Evolutionary conservation across 2,329 filamentous ascomycete species (phyloP), one percentile per base, ranked within the genome.

Genomic region (Acarospora socialis): DNA sequence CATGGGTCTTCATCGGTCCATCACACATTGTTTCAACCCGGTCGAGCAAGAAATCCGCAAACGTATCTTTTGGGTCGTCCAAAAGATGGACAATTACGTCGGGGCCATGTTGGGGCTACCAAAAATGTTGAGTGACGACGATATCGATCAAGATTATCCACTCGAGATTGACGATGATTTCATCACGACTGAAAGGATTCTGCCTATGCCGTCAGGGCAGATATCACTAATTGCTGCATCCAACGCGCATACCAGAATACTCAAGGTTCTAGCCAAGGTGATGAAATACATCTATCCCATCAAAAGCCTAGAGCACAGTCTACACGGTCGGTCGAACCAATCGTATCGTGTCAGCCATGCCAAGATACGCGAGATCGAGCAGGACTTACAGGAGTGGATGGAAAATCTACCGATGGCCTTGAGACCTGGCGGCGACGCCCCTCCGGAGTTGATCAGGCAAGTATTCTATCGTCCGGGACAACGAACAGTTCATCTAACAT

Each of bases 381-480:
- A 65, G 33, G 71, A 76, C 45, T 54, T 77, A 32, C 69, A 75
- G 44, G 53, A 56, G 9, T 77, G 73, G 73, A 67, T 74, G 55
- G 68, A 73, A 32, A 59, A 65, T 36, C 52, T 98, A 16, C 87
- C 86, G 0, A 65, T 74, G 43, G 71, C 74, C 33, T 73, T 93
- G 55, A 77, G 79, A 38, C 84, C 84, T 1, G 83, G 81, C 39
- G 70, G 76, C 1, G 82, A 90, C 30, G 79, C 77, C 0, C 66
- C 77, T 1, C 69, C 76, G 20, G 75, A 86, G 46, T 69, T 86
- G 15, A 70, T 84, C 44, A 69, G 82, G 81, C 82, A 67, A 60
- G 70, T 54, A 21, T 30, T 17, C 33, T 32, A 37, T 37, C 8
- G 5, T 28, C 40, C 34, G 5, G 32, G 23, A 18, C 17, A 25